Evolutionary conservation across 495 filamentous ascomycete genomes (phyloP).

Genomic region (Podospora conica): DNA sequence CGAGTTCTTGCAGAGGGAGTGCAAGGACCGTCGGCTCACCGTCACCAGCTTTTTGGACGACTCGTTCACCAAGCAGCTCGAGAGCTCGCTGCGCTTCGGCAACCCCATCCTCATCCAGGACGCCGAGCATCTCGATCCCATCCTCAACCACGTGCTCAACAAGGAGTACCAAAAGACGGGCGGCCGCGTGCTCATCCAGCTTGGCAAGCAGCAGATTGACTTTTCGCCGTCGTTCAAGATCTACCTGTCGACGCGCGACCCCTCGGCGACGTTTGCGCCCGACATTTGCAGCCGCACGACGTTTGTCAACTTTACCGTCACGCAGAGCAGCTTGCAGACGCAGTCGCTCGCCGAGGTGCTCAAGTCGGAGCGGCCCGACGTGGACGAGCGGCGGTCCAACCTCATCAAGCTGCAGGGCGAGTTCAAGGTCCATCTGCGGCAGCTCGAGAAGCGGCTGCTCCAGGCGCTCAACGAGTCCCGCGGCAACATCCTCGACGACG

Average conservation of each 20-base stretch:
- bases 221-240: constrained; percentile 97
- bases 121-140: constrained; percentile 91
- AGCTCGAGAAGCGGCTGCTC: constrained; percentile 90
- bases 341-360: constrained; percentile 95
- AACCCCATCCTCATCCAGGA: constrained; percentile 99
- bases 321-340: constrained; percentile 95
- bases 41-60: constrained; percentile 98
- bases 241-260: constrained; percentile 92
- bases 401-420: constrained; percentile 98
- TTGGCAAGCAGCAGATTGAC: constrained; percentile 98
- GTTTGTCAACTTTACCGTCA: constrained; percentile 99
- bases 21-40: constrained; percentile 86
- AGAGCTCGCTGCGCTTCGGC: constrained; percentile 93
- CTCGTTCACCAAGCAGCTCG: constrained; percentile 94
- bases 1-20: constrained; percentile 91
- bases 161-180: constrained; percentile 99
- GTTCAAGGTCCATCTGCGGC: constrained; percentile 92
- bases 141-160: constrained; percentile 97
- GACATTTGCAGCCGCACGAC: constrained; percentile 98
- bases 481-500: constrained; percentile 97
- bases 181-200: constrained; percentile 93
- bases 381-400: constrained; percentile 93
- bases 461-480: constrained; percentile 95
- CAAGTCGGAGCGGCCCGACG: constrained; percentile 94
- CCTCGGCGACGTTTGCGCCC: constrained; percentile 92